Conservation (phyloP, 192 early-diverging fungal species). For the Podila epigama region DNA sequence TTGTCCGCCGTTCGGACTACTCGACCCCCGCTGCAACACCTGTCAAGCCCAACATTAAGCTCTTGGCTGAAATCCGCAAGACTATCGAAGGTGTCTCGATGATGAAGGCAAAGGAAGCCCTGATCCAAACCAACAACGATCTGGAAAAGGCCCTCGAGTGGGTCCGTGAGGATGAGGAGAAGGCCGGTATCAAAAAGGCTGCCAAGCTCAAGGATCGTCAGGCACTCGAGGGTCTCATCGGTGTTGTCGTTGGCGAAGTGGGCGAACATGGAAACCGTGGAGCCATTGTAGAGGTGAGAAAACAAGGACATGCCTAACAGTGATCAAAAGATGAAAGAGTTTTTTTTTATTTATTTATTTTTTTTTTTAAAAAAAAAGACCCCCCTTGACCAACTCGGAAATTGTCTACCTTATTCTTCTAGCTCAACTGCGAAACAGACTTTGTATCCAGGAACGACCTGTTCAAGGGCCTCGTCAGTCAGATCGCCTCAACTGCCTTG, state of each 20-base stretch:
- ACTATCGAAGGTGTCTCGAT: conserved; percentile 58
- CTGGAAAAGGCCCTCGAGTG: conserved; percentile 81
- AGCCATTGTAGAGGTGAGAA: conserved; percentile 72
- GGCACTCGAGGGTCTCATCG: conserved; percentile 80
- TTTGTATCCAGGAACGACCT: conserved; percentile 89
- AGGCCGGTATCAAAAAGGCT: conserved; percentile 76
- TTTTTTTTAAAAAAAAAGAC: neutral
- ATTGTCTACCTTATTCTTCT: conserved; percentile 19
- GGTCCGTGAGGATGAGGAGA: conserved; percentile 78
- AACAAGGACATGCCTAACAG: no score
- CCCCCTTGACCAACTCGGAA: neutral
- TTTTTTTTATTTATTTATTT: neutral
- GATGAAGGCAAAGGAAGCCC: conserved; percentile 88
- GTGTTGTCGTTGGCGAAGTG: conserved; percentile 64
- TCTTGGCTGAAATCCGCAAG: conserved; percentile 53
- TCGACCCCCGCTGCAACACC: conserved; percentile 16
- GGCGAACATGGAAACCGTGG: conserved; percentile 55
- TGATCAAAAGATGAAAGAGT: neutral
- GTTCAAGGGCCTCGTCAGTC: conserved; percentile 77
- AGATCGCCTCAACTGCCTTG: conserved; percentile 63
- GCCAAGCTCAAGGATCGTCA: conserved; percentile 82
- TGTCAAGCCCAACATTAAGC: conserved; percentile 50
- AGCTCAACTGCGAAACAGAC: conserved; percentile 95
- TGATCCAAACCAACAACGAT: conserved; percentile 72
- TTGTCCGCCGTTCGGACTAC: conserved; percentile 22